Conservation (phyloP, 352 stramenopile genomes). For the Elongisporangium anandrum region DNA sequence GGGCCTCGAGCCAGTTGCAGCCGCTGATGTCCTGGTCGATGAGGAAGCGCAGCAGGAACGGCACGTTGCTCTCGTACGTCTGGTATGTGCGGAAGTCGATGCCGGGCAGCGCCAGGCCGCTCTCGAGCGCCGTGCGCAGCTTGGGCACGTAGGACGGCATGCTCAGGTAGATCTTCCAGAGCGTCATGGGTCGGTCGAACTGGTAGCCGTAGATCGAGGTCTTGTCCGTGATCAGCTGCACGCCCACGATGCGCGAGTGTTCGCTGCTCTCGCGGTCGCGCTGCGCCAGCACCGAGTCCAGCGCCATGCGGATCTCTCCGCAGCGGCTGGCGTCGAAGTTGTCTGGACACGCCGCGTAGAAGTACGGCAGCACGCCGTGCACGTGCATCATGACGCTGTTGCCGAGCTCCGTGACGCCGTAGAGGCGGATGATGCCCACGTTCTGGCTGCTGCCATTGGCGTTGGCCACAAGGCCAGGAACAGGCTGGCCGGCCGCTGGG, state of each 20-base stretch:
- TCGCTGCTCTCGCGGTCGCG: conserved; percentile 47
- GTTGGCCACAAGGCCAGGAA: conserved; percentile 81
- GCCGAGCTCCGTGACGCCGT: conserved; percentile 93
- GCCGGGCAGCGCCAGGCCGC: conserved; percentile 67
- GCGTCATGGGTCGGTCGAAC: conserved; percentile 61
- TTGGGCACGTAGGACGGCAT: conserved; percentile 95
- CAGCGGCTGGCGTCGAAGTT: conserved; percentile 60
- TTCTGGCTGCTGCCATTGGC: conserved; percentile 89
- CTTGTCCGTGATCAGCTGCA: conserved; percentile 71
- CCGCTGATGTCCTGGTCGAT: conserved; percentile 97
- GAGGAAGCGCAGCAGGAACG: conserved; percentile 99
- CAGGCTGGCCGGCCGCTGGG: conserved; percentile 64
- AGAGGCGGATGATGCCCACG: conserved; percentile 94
- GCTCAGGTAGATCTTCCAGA: conserved; percentile 92
- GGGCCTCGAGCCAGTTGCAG: conserved; percentile 97
- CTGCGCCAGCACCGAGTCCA: conserved; percentile 54
- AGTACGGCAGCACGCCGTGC: conserved; percentile 98
- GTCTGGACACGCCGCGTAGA: conserved; percentile 89
- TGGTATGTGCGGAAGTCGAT: conserved; percentile 72
- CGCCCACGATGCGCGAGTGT: conserved; percentile 46
- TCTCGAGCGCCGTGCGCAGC: conserved; percentile 88
- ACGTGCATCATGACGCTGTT: conserved; percentile 96
- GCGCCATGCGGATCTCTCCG: conserved; percentile 58
- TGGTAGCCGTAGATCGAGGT: conserved; percentile 89
- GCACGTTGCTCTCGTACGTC: conserved; percentile 99